Percentiles rank a stretch among this genome's conserved stretches.
Conservation (phyloP, 176 grass and related monocot species). For the bread wheat (Triticum aestivum) region DNA sequence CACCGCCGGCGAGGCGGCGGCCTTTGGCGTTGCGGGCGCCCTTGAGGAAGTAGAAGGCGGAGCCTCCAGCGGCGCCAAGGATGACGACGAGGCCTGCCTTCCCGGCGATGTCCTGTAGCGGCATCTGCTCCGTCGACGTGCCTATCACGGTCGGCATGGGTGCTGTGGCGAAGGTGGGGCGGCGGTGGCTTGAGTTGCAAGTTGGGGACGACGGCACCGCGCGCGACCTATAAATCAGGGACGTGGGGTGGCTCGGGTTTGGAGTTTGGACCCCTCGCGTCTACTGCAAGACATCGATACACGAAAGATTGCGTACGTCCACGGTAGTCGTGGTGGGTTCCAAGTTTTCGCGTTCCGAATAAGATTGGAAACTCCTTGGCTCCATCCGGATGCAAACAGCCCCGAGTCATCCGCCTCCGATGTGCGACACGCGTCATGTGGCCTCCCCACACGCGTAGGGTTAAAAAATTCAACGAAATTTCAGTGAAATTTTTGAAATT, state of each 20-base stretch:
- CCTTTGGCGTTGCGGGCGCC: constrained; percentile 54
- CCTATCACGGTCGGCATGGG: neutral
- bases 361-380: no score
- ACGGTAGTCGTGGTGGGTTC: no score
- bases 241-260: neutral
- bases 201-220: neutral
- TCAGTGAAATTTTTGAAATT: no score
- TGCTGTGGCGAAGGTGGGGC: neutral
- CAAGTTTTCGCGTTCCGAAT: no score
- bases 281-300: no score
- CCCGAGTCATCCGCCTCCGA: no score
- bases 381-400: no score
- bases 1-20: constrained; percentile 37
- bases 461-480: no score
- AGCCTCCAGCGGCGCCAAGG: constrained; percentile 68
- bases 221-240: neutral
- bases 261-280: constrained; percentile 11
- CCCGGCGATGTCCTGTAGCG: constrained; percentile 61
- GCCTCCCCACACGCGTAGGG: no score
- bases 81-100: constrained; percentile 56
- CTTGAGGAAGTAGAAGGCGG: constrained; percentile 59
- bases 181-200: neutral
- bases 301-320: no score
- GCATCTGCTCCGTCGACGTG: constrained; percentile 34
- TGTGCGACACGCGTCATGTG: no score